A percentile compares a stretch with the other conserved stretches of the same genome.
phyloP scores from a whole-genome alignment of 768 basidiomycete species.

The Gymnopilus junonius region DNA sequence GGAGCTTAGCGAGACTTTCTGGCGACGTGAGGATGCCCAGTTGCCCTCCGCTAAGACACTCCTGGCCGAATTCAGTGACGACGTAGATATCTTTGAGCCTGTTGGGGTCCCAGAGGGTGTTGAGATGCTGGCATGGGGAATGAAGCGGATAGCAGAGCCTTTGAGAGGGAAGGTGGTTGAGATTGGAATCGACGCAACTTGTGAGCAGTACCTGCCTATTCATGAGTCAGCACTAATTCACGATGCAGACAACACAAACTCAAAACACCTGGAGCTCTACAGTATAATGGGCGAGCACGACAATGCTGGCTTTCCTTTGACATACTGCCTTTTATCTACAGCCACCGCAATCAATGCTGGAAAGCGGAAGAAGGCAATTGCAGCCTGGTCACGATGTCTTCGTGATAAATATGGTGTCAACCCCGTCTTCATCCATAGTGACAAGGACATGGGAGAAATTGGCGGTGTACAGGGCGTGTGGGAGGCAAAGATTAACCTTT shows the following conservation, averaged over 20 bases:
- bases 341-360: slow-evolving; percentile 20
- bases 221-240: not conserved
- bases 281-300: slow-evolving; percentile 22
- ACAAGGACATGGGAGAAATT: slow-evolving; percentile 26
- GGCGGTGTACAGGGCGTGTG: slow-evolving; percentile 14
- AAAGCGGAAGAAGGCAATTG: slow-evolving; percentile 23
- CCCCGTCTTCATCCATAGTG: slow-evolving; percentile 16
- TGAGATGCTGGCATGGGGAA: slow-evolving; percentile 26
- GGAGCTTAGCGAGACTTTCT: slow-evolving; percentile 24
- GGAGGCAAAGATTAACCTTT: slow-evolving; percentile 24
- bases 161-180: not conserved
- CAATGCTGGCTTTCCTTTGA: slow-evolving; percentile 27
- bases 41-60: slow-evolving; percentile 27
- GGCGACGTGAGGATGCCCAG: slow-evolving; percentile 26
- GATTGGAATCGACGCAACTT: not conserved
- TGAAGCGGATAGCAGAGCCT: not conserved
- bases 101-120: slow-evolving; percentile 23
- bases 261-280: slow-evolving; percentile 27
- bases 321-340: slow-evolving; percentile 28
- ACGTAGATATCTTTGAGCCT: slow-evolving; percentile 26
- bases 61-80: slow-evolving; percentile 22
- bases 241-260: slow-evolving; percentile 20
- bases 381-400: slow-evolving; percentile 16
- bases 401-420: slow-evolving; percentile 14
- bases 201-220: not conserved